Evolutionary conservation across 805 yeast genomes (phyloP), one percentile per base, ranked within the genome.

Genomic region (Metschnikowia chrysomelidarum): DNA sequence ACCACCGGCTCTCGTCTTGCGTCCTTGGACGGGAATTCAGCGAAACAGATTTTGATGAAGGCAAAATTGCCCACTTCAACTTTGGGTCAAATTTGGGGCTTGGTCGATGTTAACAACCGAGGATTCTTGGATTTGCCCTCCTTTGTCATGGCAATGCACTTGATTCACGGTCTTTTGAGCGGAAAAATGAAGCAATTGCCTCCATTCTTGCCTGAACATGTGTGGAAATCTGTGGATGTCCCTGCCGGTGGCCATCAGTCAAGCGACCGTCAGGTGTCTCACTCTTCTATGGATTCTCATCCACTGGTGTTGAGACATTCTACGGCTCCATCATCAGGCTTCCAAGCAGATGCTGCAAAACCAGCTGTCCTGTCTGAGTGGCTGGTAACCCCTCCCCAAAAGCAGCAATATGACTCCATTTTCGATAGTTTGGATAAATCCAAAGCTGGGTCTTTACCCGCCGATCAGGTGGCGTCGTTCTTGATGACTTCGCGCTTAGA

Each of bases 81-180:
- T 2, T 68, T 93, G 43, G 95, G 94, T 38, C 83, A 81, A 55
- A 81, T 93, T 40, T 93, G 98, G 98, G 75, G 75, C 35, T 68
- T 91, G 38, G 93, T 85, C 27, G 98, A 93, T 57, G 77, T 79
- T 42, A 73, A 75, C 35, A 80, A 80, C 48, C 62, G 75, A 2
- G 98, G 98, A 4, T 69, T 75, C 37, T 75, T 93, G 50, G 71
- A 75, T 38, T 75, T 80, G 53, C 72, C 80, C 11, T 89, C 87
- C 56, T 93, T 93, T 51, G 76, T 87, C 28, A 76, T 91, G 51
- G 97, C 98, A 6, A 91, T 93, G 98, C 95, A 86, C 60, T 71
- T 93, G 55, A 87, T 93, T 45, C 97, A 91, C 59, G 80, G 87
- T 47, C 65, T 82, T 20, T 68, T 87, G 51, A 75, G 78, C 50